Percentiles rank a stretch among this genome's conserved stretches.
Conservation (phyloP, 148 eudicot species). For the Heliamphora exappendiculata region DNA sequence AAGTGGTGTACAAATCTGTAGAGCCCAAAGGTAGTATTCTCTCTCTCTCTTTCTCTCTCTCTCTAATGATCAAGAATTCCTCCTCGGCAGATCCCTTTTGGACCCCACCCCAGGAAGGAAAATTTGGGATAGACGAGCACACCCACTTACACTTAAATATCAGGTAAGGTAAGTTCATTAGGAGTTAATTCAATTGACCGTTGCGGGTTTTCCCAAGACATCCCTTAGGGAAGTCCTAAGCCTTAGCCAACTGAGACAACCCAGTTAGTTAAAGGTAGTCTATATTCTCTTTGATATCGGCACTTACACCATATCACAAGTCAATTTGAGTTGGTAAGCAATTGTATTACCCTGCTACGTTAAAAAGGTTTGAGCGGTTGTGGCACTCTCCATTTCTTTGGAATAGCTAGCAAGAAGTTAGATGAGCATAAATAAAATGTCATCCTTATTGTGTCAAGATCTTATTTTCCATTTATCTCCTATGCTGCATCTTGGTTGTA, state of each 20-base stretch:
- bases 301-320: not conserved
- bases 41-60: too few relatives aligned
- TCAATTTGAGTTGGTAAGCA: not conserved
- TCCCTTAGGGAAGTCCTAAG: too few relatives aligned
- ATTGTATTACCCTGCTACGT: not conserved
- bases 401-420: not conserved
- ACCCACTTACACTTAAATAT: too few relatives aligned
- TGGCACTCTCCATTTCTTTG: not conserved
- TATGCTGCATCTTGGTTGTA: not conserved
- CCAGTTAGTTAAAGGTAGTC: too few relatives aligned
- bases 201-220: too few relatives aligned
- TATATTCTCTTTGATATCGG: not conserved
- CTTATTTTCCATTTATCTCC: not conserved
- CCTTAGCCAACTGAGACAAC: too few relatives aligned
- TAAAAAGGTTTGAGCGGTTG: not conserved
- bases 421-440: not conserved
- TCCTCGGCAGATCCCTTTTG: too few relatives aligned
- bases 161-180: too few relatives aligned
- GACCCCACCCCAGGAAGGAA: too few relatives aligned
- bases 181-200: too few relatives aligned
- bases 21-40: not conserved
- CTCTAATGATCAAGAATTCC: too few relatives aligned
- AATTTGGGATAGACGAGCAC: too few relatives aligned
- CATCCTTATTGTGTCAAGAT: not conserved
- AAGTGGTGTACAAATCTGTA: not conserved